A percentile compares a stretch with the other conserved stretches of the same genome.
Evolutionary conservation across 2,329 filamentous ascomycete species (phyloP).

Genomic region (Penicillium sp.): DNA sequence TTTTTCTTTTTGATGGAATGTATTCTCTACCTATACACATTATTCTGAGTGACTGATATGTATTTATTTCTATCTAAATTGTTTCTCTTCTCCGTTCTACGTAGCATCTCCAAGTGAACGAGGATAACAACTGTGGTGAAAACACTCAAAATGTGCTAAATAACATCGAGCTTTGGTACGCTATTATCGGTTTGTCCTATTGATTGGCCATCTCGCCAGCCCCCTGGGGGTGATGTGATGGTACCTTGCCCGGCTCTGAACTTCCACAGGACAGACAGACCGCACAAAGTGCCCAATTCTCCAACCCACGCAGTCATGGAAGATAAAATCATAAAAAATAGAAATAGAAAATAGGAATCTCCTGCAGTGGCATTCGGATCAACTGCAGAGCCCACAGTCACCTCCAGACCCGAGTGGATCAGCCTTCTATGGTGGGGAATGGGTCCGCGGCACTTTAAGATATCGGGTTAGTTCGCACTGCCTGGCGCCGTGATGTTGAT

Average conservation of each 20-base stretch:
- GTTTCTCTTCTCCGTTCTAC: neutral
- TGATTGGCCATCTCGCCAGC: slow-evolving; percentile 15
- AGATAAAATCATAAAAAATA: no score
- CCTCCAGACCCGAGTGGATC: slow-evolving; percentile 7
- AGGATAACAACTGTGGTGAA: neutral
- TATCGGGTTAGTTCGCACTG: slow-evolving; percentile 8
- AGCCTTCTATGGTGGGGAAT: neutral
- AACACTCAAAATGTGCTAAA: slow-evolving; percentile 1
- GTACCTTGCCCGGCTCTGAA: neutral
- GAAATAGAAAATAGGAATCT: neutral
- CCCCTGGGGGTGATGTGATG: neutral
- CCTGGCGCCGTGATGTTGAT: slow-evolving; percentile 7
- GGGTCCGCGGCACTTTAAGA: slow-evolving; percentile 10
- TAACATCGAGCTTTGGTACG: slow-evolving; percentile 18
- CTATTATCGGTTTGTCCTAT: slow-evolving; percentile 8
- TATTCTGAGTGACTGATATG: no score
- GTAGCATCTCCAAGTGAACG: neutral
- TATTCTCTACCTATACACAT: neutral
- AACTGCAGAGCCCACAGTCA: slow-evolving; percentile 3
- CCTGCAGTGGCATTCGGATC: neutral
- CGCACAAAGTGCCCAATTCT: neutral
- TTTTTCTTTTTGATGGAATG: neutral
- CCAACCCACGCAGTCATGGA: neutral
- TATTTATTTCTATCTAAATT: no score
- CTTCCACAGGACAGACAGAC: neutral